A percentile compares a stretch with the other conserved stretches of the same genome.
phyloP scores from a whole-genome alignment of 768 basidiomycete species.

The Collybia sordida region DNA sequence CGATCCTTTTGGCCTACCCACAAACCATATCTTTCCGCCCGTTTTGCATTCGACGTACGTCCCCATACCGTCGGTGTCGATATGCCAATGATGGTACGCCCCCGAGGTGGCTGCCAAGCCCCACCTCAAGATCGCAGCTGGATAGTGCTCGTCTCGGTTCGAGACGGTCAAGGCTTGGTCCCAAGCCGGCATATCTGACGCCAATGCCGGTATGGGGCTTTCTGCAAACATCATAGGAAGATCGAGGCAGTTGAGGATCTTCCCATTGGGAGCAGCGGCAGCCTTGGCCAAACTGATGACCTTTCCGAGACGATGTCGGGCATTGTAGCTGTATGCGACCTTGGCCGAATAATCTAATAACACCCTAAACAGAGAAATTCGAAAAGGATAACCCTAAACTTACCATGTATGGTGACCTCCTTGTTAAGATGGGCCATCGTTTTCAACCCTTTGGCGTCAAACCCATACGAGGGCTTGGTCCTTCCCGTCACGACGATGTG shows the following conservation, averaged over 20 bases:
- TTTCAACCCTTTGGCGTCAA: background rate
- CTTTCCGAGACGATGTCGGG: background rate
- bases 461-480: background rate
- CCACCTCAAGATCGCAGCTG: background rate
- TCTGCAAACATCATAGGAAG: background rate
- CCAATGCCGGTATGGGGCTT: background rate
- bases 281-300: background rate
- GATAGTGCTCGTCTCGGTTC: background rate
- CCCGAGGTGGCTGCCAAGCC: background rate
- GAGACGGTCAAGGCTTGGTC: background rate
- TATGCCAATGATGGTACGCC: background rate
- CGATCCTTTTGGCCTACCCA: background rate
- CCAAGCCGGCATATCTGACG: background rate
- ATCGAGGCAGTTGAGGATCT: background rate
- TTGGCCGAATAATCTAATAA: background rate
- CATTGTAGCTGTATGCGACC: background rate
- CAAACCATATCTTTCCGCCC: background rate
- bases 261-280: background rate
- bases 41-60: background rate
- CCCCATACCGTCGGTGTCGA: background rate
- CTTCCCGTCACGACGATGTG: background rate
- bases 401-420: slow-evolving; percentile 1
- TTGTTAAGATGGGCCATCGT: background rate
- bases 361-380: too few species aligned
- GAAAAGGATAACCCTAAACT: too few species aligned